A percentile compares a stretch with the other conserved stretches of the same genome.
Evolutionary conservation across 2,329 filamentous ascomycete genomes (phyloP).

Genomic region (Coleophoma cylindrospora): DNA sequence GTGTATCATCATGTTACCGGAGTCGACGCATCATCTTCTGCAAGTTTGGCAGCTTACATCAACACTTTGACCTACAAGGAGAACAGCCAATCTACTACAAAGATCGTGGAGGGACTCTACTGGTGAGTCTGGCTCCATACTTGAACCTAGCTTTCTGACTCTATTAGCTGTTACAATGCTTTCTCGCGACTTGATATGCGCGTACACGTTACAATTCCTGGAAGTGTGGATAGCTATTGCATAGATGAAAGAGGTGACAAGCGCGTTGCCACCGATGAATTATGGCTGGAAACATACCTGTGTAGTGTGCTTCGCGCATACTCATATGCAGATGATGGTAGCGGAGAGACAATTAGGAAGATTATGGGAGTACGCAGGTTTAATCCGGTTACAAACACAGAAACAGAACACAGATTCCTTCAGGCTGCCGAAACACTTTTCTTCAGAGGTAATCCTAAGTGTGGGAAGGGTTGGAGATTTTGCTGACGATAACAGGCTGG

Average conservation of each 20-base stretch:
- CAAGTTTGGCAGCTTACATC: constrained; percentile 94
- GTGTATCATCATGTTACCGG: constrained; percentile 98
- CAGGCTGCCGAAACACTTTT: constrained; percentile 93
- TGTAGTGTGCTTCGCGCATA: constrained; percentile 93
- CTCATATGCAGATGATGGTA: constrained; percentile 93
- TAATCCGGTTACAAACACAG: constrained; percentile 97
- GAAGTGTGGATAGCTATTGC: constrained; percentile 45
- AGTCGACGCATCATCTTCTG: constrained; percentile 94
- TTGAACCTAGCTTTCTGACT: constrained; percentile 21
- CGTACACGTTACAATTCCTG: constrained; percentile 94
- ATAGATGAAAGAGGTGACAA: background rate
- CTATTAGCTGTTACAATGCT: constrained; percentile 85
- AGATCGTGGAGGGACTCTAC: constrained; percentile 91
- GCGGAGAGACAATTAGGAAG: constrained; percentile 89
- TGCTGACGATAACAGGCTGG: constrained; percentile 57
- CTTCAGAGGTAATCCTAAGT: constrained; percentile 64
- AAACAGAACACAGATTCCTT: constrained; percentile 93
- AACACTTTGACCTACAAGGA: constrained; percentile 94
- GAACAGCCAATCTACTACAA: constrained; percentile 68
- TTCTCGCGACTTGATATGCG: constrained; percentile 98
- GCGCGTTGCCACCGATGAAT: constrained; percentile 72
- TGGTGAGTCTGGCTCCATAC: constrained; percentile 52
- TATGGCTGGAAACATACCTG: constrained; percentile 97
- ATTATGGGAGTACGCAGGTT: constrained; percentile 96
- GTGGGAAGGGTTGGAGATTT: background rate